phyloP scores from a whole-genome alignment of 2,329 filamentous ascomycete genomes.

The Penicillium digitatum region DNA sequence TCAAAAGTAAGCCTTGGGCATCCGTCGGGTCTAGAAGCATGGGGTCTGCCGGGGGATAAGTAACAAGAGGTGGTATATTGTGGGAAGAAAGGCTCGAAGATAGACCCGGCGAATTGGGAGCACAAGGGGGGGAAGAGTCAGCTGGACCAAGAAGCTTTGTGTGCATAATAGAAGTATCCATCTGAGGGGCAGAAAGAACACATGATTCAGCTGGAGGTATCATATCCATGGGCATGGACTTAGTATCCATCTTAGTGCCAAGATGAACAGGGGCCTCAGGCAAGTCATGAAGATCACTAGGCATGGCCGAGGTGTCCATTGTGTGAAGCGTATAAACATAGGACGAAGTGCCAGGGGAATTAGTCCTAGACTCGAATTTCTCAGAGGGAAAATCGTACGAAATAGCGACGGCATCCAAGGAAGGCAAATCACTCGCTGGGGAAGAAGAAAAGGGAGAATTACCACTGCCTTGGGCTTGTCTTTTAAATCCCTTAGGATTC shows the following conservation, averaged over 20 bases:
- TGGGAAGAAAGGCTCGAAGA: not conserved
- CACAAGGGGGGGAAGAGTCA: not conserved
- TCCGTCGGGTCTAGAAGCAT: slow-evolving; percentile 10
- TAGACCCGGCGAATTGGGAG: not conserved
- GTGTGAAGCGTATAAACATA: slow-evolving; percentile 9
- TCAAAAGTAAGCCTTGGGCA: slow-evolving; percentile 22
- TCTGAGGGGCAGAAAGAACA: not conserved
- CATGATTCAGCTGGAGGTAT: not conserved
- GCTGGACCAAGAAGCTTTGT: not conserved
- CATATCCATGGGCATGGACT: not conserved
- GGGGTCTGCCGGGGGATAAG: slow-evolving; percentile 12
- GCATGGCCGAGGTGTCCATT: not conserved
- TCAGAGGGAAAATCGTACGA: not conserved
- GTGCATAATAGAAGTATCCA: not conserved
- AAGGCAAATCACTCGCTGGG: not conserved
- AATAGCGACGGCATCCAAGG: not conserved
- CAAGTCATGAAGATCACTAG: not conserved
- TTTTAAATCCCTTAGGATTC: slow-evolving; percentile 43
- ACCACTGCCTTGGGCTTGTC: slow-evolving; percentile 37
- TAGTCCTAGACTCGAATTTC: not conserved
- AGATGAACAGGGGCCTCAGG: not conserved
- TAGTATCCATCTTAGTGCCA: not conserved
- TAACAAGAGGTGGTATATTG: too few species aligned
- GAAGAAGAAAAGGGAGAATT: slow-evolving; percentile 16
- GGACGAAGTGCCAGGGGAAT: not conserved